These are phyloP conservation scores for Fusarium oligoseptatum DNA, from an alignment of 2,329 filamentous ascomycete species.

Conservation along the genomic window DNA sequence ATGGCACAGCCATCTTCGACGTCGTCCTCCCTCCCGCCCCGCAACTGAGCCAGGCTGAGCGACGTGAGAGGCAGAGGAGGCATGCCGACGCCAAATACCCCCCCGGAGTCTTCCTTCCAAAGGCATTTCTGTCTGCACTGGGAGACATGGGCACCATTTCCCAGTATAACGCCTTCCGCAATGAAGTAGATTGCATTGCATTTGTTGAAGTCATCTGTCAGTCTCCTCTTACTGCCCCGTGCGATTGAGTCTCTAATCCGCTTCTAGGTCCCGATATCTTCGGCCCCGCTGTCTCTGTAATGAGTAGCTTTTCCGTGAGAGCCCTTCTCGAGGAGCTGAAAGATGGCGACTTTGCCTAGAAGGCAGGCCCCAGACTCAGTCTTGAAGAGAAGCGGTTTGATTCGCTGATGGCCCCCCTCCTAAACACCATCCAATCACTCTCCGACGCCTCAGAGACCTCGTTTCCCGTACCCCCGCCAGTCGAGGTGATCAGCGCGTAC, in stretches of 20 bases:
- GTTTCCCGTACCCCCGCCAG: neutral
- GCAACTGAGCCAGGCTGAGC: neutral
- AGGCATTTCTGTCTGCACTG: neutral
- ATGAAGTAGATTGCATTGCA: neutral
- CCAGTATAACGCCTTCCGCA: neutral
- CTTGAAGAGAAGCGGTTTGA: neutral
- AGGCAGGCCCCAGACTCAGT: neutral
- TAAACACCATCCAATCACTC: neutral
- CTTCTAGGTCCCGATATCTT: neutral
- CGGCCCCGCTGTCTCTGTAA: neutral
- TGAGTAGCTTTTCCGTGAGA: neutral
- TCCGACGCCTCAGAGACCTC: neutral
- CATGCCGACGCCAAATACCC: neutral
- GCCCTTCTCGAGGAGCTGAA: neutral
- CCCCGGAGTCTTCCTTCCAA: neutral
- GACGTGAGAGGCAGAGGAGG: neutral
- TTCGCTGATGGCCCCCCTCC: neutral
- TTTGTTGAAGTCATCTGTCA: neutral
- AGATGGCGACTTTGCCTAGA: neutral
- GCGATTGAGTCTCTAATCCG: neutral
- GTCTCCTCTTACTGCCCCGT: neutral
- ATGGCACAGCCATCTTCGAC: neutral
- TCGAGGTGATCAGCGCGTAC: neutral
- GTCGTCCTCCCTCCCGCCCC: neutral
- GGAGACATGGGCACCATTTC: neutral